Percentiles rank a stretch among this genome's conserved stretches.
Evolutionary conservation across 306 rosid species (phyloP).

Genomic region (Prosopis cineraria): DNA sequence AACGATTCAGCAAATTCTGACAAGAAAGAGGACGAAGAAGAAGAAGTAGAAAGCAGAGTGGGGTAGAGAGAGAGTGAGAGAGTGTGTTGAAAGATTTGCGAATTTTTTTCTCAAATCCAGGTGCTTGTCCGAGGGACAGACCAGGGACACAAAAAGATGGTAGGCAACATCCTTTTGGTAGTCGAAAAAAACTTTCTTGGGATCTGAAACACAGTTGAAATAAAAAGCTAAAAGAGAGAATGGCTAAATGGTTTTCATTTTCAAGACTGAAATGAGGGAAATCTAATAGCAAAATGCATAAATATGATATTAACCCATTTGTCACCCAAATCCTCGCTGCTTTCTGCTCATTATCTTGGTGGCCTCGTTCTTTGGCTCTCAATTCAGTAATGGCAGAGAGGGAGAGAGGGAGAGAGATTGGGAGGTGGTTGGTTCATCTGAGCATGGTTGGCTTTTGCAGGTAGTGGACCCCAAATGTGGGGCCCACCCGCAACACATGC

Average conservation of each 20-base stretch:
- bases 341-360: slow-evolving; percentile 59
- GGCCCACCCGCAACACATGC: slow-evolving; percentile 31
- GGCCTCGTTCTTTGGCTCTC: slow-evolving; percentile 52
- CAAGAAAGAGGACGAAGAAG: neutral
- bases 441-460: slow-evolving; percentile 3
- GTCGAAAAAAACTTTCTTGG: neutral
- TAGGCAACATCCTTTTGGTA: neutral
- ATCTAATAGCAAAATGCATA: slow-evolving; percentile 51
- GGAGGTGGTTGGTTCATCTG: slow-evolving; percentile 34
- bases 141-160: slow-evolving; percentile 16
- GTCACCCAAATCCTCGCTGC: slow-evolving; percentile 70
- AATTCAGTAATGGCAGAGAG: slow-evolving; percentile 25
- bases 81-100: slow-evolving; percentile 37
- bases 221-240: neutral
- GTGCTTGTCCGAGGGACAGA: slow-evolving; percentile 58
- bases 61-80: neutral
- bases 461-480: neutral
- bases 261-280: slow-evolving; percentile 52
- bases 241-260: slow-evolving; percentile 20
- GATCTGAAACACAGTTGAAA: neutral
- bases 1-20: slow-evolving; percentile 37
- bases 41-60: neutral
- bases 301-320: slow-evolving; percentile 32
- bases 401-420: slow-evolving; percentile 28
- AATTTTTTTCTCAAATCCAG: slow-evolving; percentile 54